Evolutionary conservation across 1,284 basidiomycete species (phyloP), one percentile per base, ranked within the genome.

Genomic region (Phenoliferia sp.): DNA sequence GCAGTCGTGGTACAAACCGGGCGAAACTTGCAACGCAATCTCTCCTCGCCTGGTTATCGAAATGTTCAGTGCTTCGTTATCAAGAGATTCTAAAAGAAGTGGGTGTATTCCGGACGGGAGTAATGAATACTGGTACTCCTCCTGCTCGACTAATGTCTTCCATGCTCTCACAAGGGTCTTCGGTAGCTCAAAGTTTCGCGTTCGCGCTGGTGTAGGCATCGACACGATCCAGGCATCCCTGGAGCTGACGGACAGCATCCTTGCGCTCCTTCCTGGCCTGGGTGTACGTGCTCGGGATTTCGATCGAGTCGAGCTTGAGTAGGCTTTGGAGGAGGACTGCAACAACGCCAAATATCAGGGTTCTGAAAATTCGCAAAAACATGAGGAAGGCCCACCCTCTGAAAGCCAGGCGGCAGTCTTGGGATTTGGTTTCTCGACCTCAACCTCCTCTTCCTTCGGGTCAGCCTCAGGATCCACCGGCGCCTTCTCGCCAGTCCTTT

Each of bases 271-370:
- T 80, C 69, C 90, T 82, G 26, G 90, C 90, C 5, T 85, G 82
- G 26, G 85, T 83, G 88, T 89, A 92, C 62, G 85, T 83, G 36
- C 84, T 83, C 61, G 89, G 86, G 32, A 87, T 81, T 35, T 80
- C 79, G 74, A 92, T 82, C 61, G 87, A 87, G 75, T 93, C 90
- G 33, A 93, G 80, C 52, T 88, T 84, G 10, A 93, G 82, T 31
- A 93, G 81, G 19, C 85, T 83, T 78, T 92, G 90, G 32, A 92
- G 81, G 32, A 93, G 82, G 31, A 59, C 33, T 26, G 59, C 59
- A 33, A 64, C 64, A 26, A 39, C 59, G 17, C 28, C 33, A 19
- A 62, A 66, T n/a, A 60, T 54, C 31, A 35, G 62, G 89, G 79
- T 78, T 90, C 89, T n/a, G 10, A 19, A 54, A 9, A 9, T 54